Evolutionary conservation across 106 monocot species (phyloP).

Genomic region (Ottelia alismoides): DNA sequence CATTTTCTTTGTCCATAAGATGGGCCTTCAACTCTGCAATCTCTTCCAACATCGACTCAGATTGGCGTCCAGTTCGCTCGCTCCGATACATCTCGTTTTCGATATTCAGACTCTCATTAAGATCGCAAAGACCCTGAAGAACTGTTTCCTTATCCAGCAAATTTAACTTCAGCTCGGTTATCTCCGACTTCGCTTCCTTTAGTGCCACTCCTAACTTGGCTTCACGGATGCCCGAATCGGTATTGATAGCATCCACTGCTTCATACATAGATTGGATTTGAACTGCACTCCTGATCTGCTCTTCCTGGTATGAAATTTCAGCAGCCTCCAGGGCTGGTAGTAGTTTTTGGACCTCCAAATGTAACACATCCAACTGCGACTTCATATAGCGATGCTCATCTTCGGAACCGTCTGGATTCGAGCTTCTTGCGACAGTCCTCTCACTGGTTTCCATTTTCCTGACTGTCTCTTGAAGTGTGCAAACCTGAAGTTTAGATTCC

Average conservation of each 20-base stretch:
- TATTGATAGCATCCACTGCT: slow-evolving; percentile 29
- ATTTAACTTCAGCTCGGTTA: slow-evolving; percentile 16
- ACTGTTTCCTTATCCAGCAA: slow-evolving; percentile 26
- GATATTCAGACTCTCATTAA: slow-evolving; percentile 20
- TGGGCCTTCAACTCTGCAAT: slow-evolving; percentile 41
- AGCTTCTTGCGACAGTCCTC: neutral
- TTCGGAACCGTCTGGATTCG: neutral
- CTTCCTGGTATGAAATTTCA: slow-evolving; percentile 33
- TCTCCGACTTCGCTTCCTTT: slow-evolving; percentile 18
- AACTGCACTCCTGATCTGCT: slow-evolving; percentile 34
- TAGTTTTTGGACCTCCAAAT: slow-evolving; percentile 27
- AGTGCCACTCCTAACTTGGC: slow-evolving; percentile 21
- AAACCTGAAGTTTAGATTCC: slow-evolving; percentile 32
- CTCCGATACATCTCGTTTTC: slow-evolving; percentile 7
- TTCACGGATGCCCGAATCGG: slow-evolving; percentile 24
- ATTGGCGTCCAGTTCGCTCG: no score
- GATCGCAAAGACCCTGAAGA: neutral
- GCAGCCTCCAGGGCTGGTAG: slow-evolving; percentile 26
- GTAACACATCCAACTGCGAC: slow-evolving; percentile 1
- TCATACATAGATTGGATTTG: slow-evolving; percentile 30
- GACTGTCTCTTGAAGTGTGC: slow-evolving; percentile 28
- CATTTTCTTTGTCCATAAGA: slow-evolving; percentile 65
- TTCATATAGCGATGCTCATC: neutral
- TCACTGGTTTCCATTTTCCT: slow-evolving; percentile 21
- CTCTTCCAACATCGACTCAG: slow-evolving; percentile 13